phyloP scores from a whole-genome alignment of 2,329 filamentous ascomycete species.

The Chrysoporthe deuterocubensis region DNA sequence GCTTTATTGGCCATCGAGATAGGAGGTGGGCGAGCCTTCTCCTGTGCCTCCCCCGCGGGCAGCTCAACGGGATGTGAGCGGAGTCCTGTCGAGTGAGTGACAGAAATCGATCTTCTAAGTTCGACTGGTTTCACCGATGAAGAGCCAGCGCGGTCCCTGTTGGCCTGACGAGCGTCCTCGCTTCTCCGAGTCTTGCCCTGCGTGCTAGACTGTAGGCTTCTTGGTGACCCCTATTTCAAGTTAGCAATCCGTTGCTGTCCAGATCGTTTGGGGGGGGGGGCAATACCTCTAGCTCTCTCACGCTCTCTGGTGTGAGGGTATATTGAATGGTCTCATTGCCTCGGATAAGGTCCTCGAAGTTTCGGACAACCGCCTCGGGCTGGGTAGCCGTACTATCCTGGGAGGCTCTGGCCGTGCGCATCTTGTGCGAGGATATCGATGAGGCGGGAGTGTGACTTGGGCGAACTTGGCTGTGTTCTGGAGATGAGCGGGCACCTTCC shows the following conservation, averaged over 20 bases:
- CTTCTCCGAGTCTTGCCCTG: constrained; percentile 49
- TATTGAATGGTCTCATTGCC: constrained; percentile 84
- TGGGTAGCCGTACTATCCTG: constrained; percentile 57
- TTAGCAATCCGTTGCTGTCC: constrained; percentile 12
- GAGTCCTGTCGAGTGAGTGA: constrained; percentile 42
- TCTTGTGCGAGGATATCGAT: constrained; percentile 53
- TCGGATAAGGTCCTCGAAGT: constrained; percentile 80
- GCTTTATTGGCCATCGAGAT: constrained; percentile 38
- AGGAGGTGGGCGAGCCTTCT: constrained; percentile 36
- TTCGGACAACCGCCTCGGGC: constrained; percentile 64
- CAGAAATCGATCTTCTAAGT: constrained; percentile 39
- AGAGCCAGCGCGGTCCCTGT: constrained; percentile 51
- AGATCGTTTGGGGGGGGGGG: not conserved
- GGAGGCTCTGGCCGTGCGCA: constrained; percentile 59
- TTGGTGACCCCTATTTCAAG: constrained; percentile 23
- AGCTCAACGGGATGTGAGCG: constrained; percentile 40
- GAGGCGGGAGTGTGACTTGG: constrained; percentile 55
- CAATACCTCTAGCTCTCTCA: constrained; percentile 73
- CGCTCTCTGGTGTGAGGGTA: constrained; percentile 78
- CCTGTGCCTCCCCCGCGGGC: constrained; percentile 33
- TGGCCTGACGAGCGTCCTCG: constrained; percentile 49
- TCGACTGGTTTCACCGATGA: constrained; percentile 49
- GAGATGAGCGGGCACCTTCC: constrained; percentile 31
- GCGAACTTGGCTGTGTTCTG: constrained; percentile 35
- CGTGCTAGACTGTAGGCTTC: constrained; percentile 37